These are phyloP conservation scores for Durotheca rogersii DNA, from an alignment of 495 filamentous ascomycete genomes.

Conservation along the genomic window DNA sequence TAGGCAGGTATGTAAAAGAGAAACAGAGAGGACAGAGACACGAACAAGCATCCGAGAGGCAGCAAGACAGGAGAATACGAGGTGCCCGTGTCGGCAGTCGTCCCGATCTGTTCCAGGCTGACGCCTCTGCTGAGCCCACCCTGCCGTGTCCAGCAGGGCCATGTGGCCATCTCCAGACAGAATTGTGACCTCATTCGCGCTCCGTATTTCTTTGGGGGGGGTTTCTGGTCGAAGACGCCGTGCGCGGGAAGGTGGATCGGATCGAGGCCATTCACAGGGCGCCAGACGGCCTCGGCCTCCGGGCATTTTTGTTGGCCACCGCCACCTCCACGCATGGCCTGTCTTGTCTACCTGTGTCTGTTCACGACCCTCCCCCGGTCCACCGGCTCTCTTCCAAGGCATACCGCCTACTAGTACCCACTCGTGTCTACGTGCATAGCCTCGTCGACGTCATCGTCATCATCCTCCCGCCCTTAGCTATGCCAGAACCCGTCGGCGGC, in stretches of 20 bases:
- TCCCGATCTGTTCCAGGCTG: conserved; percentile 13
- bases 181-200: not conserved
- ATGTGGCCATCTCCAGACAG: conserved; percentile 17
- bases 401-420: too few species aligned
- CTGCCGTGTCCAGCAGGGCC: conserved; percentile 5
- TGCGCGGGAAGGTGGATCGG: not conserved
- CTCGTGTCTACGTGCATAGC: too few species aligned
- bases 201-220: not conserved
- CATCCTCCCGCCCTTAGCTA: too few species aligned
- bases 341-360: too few species aligned
- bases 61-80: conserved; percentile 19
- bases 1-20: not conserved
- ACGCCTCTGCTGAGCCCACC: conserved; percentile 8
- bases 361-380: too few species aligned
- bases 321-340: too few species aligned
- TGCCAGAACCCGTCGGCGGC: too few species aligned
- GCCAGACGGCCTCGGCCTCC: too few species aligned
- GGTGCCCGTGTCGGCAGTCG: conserved; percentile 14
- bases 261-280: too few species aligned
- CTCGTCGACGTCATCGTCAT: too few species aligned
- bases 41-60: not conserved
- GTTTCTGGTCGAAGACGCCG: not conserved
- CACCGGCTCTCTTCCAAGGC: too few species aligned
- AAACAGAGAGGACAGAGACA: not conserved
- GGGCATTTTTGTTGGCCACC: too few species aligned